Base-by-base conservation (phyloP, 805 yeast species). In the Crinitomyces ghanaensis region DNA sequence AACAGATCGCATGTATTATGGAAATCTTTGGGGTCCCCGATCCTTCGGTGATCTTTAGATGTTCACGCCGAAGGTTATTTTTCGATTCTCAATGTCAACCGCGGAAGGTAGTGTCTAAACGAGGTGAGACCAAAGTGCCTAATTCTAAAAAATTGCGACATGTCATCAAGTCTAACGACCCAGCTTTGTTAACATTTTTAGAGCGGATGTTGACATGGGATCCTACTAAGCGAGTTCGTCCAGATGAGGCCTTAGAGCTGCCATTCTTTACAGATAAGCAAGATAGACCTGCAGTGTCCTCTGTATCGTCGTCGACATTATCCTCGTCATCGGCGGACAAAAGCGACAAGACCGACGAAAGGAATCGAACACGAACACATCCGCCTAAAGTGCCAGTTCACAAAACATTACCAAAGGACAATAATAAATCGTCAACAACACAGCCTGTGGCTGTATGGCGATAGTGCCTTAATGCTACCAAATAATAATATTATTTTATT, bases 21-120 rank as follows among this genome's bases (percentile, higher is more conserved):
- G 85, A 88, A 56, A 61, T 85, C 28, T 64, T 88, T 47, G 98
- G 98, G 1, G 88, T 93, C 3, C 97, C 97, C 4, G 75, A 68
- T 38, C 68, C 66, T 43, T 21, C 36, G 2, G 35, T 60, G 26
- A 37, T 63, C 15, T 44, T 41, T 25, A 38, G 41, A n/a, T 54
- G 63, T 34, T 40, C 56, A 6, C 44, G 68, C 6, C 47, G 54
- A 2, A 42, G 45, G 23, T 27, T 56, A n/a, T 63, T 62, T 37
- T 62, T 63, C 34, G 63, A 60, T 37, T 26, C 44, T 1, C 22
- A 37, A 4, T 61, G 65, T 15, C 34, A 42, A 27, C 63, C 65
- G 2, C 40, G 46, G 13, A 40, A 40, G 1, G 41, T 41, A 13
- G 36, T 38, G 6, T 37, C 48, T 12, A 43, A 51, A 12, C 42